A percentile compares a stretch with the other conserved stretches of the same genome.
Evolutionary conservation across 305 asterid genomes (phyloP).

Genomic region (Withania somnifera): DNA sequence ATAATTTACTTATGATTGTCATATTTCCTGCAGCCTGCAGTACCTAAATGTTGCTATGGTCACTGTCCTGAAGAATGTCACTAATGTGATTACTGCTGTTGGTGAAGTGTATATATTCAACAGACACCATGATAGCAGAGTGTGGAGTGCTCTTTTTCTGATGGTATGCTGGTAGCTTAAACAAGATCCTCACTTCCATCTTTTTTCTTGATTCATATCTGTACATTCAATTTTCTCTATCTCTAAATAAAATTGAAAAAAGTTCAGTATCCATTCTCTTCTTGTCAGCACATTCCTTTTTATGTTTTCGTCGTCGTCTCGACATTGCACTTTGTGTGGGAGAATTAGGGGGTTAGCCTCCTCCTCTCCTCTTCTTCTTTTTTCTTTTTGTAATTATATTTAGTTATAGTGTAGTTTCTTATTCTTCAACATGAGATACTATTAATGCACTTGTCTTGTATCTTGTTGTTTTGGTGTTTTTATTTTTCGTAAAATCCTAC

Average conservation of each 20-base stretch:
- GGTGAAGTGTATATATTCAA: constrained; percentile 88
- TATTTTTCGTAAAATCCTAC: neutral
- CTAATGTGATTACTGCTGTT: constrained; percentile 89
- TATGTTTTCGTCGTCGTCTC: neutral
- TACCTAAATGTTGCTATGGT: constrained; percentile 91
- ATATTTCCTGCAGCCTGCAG: constrained; percentile 42
- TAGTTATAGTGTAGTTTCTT: neutral
- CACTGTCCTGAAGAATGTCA: constrained; percentile 83
- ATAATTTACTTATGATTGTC: neutral
- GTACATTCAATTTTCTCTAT: neutral
- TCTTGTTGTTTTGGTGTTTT: neutral
- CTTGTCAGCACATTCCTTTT: neutral
- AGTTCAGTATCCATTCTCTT: neutral
- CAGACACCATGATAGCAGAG: constrained; percentile 73
- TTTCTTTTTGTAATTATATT: no score
- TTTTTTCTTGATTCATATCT: neutral
- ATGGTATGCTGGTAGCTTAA: constrained; percentile 44
- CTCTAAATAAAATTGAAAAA: no score
- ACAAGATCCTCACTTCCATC: neutral
- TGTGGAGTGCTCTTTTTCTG: constrained; percentile 82
- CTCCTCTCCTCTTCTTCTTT: neutral
- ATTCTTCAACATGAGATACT: neutral
- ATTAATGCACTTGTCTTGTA: neutral
- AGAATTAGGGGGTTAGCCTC: neutral
- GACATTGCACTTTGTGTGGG: neutral